phyloP scores from a whole-genome alignment of 176 grass and related monocot genomes.

The Ensete ventricosum region DNA sequence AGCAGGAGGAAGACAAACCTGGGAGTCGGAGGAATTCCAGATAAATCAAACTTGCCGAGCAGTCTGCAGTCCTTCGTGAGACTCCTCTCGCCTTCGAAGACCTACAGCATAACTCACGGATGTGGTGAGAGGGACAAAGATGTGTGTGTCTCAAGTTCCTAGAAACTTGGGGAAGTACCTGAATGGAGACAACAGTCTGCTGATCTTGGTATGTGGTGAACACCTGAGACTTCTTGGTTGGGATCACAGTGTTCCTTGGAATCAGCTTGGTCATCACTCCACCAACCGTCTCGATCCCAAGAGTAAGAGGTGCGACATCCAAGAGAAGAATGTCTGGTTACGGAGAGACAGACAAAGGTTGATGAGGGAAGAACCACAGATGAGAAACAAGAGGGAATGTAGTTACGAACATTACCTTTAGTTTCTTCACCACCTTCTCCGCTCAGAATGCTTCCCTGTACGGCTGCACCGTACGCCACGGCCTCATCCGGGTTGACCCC shows the following conservation, averaged over 20 bases:
- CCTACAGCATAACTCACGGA: constrained; percentile 1
- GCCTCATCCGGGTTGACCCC: constrained; percentile 60
- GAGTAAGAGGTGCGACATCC: constrained; percentile 45
- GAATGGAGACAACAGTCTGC: constrained; percentile 46
- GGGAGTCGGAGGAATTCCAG: constrained; percentile 45
- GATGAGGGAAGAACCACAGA: background rate
- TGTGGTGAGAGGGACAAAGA: too few relatives aligned
- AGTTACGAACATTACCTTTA: constrained; percentile 23
- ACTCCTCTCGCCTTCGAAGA: constrained; percentile 62
- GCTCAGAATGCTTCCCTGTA: constrained; percentile 45
- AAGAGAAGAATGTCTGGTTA: constrained; percentile 43
- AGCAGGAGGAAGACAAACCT: constrained; percentile 15
- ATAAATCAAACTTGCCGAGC: constrained; percentile 55
- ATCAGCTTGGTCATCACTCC: constrained; percentile 68
- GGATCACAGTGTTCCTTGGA: constrained; percentile 44
- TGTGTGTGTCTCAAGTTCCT: too few relatives aligned
- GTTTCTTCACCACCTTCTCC: constrained; percentile 45
- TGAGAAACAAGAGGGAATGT: background rate
- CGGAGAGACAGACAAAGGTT: background rate
- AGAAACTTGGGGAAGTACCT: background rate
- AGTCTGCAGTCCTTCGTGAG: constrained; percentile 54
- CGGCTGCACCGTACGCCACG: constrained; percentile 45
- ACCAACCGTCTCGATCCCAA: constrained; percentile 58
- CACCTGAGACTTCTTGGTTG: constrained; percentile 49
- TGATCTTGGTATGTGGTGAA: constrained; percentile 55